phyloP scores from a whole-genome alignment of 1,284 basidiomycete genomes.

The Wolfiporia cocos region DNA sequence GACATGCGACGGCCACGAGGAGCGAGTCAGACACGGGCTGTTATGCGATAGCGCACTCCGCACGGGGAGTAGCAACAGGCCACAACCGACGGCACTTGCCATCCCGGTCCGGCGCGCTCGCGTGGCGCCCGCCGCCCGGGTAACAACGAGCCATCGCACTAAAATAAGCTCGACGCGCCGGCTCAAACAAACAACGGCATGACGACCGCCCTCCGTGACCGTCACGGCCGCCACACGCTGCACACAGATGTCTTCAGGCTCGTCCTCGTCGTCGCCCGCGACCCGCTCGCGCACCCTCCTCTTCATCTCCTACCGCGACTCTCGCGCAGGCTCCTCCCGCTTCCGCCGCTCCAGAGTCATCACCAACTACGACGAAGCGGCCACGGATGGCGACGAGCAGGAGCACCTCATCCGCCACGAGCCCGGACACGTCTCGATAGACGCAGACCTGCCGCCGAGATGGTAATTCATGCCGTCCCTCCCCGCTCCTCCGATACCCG shows the following conservation, averaged over 20 bases:
- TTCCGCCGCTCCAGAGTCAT: constrained; percentile 31
- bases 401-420: constrained; percentile 57
- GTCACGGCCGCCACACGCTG: constrained; percentile 14
- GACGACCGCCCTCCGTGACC: constrained; percentile 18
- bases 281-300: constrained; percentile 90
- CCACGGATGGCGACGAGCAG: constrained; percentile 51
- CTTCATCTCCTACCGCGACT: constrained; percentile 94
- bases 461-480: constrained; percentile 24
- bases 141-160: no score
- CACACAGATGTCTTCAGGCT: constrained; percentile 25
- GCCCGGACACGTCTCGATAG: constrained; percentile 43
- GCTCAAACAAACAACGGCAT: constrained; percentile 20
- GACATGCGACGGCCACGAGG: no score
- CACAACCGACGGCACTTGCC: no score
- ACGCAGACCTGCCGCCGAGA: constrained; percentile 40
- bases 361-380: constrained; percentile 34
- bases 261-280: constrained; percentile 33
- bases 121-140: no score
- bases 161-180: no score
- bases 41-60: no score
- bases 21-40: no score
- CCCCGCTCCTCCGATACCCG: constrained; percentile 1
- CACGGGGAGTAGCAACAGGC: no score
- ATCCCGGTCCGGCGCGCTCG: no score
- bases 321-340: constrained; percentile 50